These are phyloP conservation scores for Lupinus albus DNA, from an alignment of 306 rosid genomes.

Conservation along the genomic window DNA sequence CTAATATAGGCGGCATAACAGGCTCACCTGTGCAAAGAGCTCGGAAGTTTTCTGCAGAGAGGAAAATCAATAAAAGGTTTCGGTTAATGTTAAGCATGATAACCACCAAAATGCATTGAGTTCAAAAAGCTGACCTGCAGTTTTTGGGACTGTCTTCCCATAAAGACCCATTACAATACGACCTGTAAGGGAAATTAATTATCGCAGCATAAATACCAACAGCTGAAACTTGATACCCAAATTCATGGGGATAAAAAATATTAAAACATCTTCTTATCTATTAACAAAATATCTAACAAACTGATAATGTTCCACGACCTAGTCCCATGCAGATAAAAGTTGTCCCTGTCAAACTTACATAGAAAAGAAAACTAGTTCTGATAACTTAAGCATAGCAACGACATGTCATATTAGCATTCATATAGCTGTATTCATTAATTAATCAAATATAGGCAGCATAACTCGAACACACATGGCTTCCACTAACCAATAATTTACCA, in stretches of 20 bases:
- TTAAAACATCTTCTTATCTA: not conserved
- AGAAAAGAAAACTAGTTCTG: conserved; percentile 10
- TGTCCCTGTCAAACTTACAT: conserved; percentile 16
- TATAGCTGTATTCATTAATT: no score
- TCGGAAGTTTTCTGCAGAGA: conserved; percentile 85
- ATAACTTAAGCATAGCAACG: not conserved
- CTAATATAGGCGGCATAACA: conserved; percentile 27
- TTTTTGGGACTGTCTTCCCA: conserved; percentile 96
- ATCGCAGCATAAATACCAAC: conserved; percentile 33
- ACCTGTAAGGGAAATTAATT: conserved; percentile 56
- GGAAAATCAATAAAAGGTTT: not conserved
- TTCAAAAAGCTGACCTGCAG: conserved; percentile 62
- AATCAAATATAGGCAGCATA: no score
- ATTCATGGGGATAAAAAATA: no score
- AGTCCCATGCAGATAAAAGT: not conserved
- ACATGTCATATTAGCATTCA: not conserved
- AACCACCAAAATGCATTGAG: conserved; percentile 2
- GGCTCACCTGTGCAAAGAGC: conserved; percentile 91
- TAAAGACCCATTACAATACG: conserved; percentile 84
- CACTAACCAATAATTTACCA: not conserved
- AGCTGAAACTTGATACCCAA: conserved; percentile 21
- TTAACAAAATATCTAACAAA: conserved; percentile 15
- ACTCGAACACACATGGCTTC: not conserved
- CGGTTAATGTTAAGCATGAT: conserved; percentile 33
- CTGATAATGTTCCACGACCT: not conserved